Base-by-base conservation (phyloP, 2,329 filamentous ascomycete species). In the Cylindrodendrum hubeiense region DNA sequence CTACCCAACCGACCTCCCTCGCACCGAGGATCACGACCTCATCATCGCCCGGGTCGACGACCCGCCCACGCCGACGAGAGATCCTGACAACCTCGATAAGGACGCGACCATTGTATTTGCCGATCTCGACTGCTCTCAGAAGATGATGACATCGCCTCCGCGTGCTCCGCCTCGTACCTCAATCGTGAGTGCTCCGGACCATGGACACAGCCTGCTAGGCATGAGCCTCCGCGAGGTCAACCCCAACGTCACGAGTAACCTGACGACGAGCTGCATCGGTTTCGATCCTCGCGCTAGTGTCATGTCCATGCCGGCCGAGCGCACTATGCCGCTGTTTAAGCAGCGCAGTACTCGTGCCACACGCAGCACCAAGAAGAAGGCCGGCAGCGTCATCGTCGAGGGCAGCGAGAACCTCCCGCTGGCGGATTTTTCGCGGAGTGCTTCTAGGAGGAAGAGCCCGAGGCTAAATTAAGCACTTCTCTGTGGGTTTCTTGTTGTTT, bases 1-100 rank as follows among this genome's bases (percentile, higher is more conserved):
- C n/a, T 97, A 93, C 75, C 93, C 94, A 0, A 92, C 88, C 2
- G 84, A 86, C 2, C 85, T 99, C 1, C 96, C 96, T 4, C 89
- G 90, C 26, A 98, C 96, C 0, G 80, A 81, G 26, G 69, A 83
- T 0, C 83, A 83, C 67, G 82, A 84, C 1, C 69, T 77, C 15
- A 78, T 87, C 19, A 76, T 86, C 37, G 80, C 81, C 17, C 79
- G 78, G 46, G 74, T 83, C 53, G 77, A 82, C 19, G 82, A 80
- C 21, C 64, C 63, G 6, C 43, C 67, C 1, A 74, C 72, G 2
- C 71, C 71, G 33, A 69, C 63, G 50, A 71, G 64, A 37, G 70
- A 68, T 1, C 49, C 55, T n/a, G 72, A 75, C 71, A 44, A 78
- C 76, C 33, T 75, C 74, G 50, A 83, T 68, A 74, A 79, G 76